These are phyloP conservation scores for Eucalyptus curtisii DNA, from an alignment of 345 rosid species.

Conservation along the genomic window DNA sequence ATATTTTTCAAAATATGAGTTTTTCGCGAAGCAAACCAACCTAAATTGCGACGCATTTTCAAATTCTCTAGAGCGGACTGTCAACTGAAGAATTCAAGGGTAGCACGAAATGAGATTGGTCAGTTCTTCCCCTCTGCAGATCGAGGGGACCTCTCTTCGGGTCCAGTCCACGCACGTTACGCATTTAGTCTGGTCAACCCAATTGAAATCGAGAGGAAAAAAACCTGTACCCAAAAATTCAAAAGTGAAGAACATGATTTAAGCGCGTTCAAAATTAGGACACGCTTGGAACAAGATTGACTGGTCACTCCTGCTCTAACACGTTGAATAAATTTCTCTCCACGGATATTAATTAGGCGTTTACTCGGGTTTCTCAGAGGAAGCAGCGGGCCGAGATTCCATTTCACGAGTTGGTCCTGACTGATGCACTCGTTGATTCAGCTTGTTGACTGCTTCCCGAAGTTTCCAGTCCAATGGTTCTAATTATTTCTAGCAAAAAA, in stretches of 20 bases:
- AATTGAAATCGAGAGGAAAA: not conserved
- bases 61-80: not conserved
- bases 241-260: not conserved
- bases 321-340: not conserved
- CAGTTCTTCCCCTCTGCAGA: not conserved
- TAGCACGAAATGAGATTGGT: not conserved
- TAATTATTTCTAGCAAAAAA: not conserved
- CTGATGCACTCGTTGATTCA: not conserved
- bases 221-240: not conserved
- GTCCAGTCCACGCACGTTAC: not conserved
- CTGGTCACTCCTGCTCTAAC: not conserved
- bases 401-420: not conserved
- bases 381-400: not conserved
- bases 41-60: not conserved
- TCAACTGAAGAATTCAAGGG: not conserved
- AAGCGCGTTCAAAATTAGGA: not conserved
- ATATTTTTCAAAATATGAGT: not conserved
- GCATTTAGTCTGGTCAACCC: not conserved
- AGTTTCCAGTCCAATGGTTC: not conserved
- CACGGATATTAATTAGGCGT: not conserved
- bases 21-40: accelerated
- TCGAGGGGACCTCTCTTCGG: not conserved
- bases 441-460: not conserved
- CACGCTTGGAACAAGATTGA: not conserved
- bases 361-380: not conserved